phyloP scores from a whole-genome alignment of 1,284 basidiomycete genomes.

The Coniferiporia sulphurascens region DNA sequence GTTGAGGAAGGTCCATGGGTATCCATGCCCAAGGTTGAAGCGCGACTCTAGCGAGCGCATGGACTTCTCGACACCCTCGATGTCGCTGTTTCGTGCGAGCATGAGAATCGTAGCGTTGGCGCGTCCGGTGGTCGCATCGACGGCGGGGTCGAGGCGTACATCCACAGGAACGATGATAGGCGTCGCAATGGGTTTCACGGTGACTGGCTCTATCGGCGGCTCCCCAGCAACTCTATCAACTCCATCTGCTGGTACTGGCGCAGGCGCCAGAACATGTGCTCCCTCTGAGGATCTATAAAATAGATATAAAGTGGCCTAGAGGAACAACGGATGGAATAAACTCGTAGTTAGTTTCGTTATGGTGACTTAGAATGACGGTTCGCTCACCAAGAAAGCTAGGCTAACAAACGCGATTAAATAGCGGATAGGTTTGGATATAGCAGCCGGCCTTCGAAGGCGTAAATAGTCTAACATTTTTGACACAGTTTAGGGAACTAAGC shows the following conservation, averaged over 20 bases:
- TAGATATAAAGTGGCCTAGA: background rate
- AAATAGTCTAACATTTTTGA: background rate
- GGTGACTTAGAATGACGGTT: background rate
- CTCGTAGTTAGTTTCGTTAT: background rate
- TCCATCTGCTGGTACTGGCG: background rate
- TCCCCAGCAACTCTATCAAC: background rate
- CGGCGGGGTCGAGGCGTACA: slow-evolving; percentile 7
- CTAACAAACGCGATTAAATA: background rate
- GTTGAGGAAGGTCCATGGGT: slow-evolving; percentile 35
- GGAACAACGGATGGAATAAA: background rate
- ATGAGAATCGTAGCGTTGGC: slow-evolving; percentile 44
- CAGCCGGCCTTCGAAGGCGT: background rate
- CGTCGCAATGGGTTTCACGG: background rate
- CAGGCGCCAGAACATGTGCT: background rate
- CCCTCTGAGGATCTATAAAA: background rate
- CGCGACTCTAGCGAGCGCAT: slow-evolving; percentile 26
- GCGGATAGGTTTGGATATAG: background rate
- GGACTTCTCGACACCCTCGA: slow-evolving; percentile 33
- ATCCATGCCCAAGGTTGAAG: slow-evolving; percentile 22
- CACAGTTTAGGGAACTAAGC: background rate
- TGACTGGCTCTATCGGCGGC: background rate
- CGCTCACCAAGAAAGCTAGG: background rate
- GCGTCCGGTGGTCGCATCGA: slow-evolving; percentile 12
- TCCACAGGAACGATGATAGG: background rate
- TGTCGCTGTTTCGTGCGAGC: slow-evolving; percentile 39